Evolutionary conservation across 768 basidiomycete genomes (phyloP), one percentile per base, ranked within the genome.

Genomic region (Termitomyces sp.): DNA sequence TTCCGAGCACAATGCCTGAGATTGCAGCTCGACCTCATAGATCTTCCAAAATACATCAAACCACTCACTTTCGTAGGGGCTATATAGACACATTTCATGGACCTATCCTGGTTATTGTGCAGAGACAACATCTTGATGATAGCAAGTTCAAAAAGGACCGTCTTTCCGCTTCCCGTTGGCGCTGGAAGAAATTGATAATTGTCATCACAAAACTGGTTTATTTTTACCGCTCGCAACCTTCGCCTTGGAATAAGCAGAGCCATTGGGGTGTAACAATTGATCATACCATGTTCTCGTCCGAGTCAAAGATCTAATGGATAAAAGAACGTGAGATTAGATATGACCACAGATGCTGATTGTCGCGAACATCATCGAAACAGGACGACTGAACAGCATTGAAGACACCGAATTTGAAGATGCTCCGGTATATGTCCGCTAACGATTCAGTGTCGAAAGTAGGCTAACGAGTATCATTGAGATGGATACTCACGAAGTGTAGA

Each of bases 81-180:
- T 64, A 99, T 85, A 67, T 99, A 99, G 16, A 99, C 84, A 61
- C 88, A 89, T 73, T 91, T 92, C 2, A 70, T 64, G n/a, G 69
- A 60, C 28, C 73, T 68, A 28, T 68, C 70, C 12, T 62, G 67
- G 29, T 69, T 68, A 51, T 71, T 65, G 8, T 75, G 71, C 51
- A 80, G 70, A 51, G 74, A 74, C 31, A 93, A 71, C 77, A 92
- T 80, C 33, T 84, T 83, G 51, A 98, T 83, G 54, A 98, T 90
- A 2, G 90, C 84, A 15, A 99, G 75, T 68, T 99, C 97, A 64
- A 98, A 99, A 29, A 98, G 73, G 9, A 90, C 92, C 0, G 97
- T 99, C 72, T 98, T 98, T 29, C 97, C 97, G 51, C 92, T 92
- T 29, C 95, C 94, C 15, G 97, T 98, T 0, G 97, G 97, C 2